These are phyloP conservation scores for Fusarium nanum DNA, from an alignment of 2,329 filamentous ascomycete genomes.

Conservation along the genomic window DNA sequence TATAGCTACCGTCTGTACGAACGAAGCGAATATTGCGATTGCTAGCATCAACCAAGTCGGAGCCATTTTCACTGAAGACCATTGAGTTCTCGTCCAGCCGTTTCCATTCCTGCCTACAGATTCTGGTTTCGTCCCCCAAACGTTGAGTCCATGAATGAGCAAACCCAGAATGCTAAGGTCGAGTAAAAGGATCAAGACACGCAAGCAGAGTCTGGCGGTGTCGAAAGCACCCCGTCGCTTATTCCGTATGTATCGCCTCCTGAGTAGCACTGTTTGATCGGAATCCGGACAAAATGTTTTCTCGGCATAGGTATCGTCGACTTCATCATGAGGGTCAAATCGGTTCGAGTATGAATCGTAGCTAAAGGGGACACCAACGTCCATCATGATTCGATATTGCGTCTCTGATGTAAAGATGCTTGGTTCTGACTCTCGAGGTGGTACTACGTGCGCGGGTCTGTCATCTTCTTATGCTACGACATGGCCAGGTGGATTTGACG, in stretches of 20 bases:
- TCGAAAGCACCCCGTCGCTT: not conserved
- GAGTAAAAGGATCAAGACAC: not conserved
- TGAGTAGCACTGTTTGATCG: not conserved
- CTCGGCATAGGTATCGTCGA: not conserved
- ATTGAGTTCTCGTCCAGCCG: slow-evolving; percentile 9
- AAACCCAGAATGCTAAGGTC: slow-evolving; percentile 11
- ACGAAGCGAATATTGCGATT: not conserved
- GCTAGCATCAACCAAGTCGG: slow-evolving; percentile 19
- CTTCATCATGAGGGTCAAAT: slow-evolving; percentile 15
- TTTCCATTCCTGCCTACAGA: slow-evolving; percentile 13
- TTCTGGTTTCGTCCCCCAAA: slow-evolving; percentile 10
- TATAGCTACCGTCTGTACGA: not conserved
- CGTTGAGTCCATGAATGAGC: not conserved
- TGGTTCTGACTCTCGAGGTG: no score
- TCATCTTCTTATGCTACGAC: no score
- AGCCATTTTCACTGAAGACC: slow-evolving; percentile 11
- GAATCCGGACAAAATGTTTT: not conserved
- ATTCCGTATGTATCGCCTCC: not conserved
- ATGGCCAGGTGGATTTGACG: no score
- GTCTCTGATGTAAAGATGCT: no score
- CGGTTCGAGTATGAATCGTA: slow-evolving; percentile 21
- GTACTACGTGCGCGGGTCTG: no score
- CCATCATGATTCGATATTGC: not conserved
- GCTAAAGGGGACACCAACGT: not conserved
- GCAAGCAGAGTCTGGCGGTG: not conserved